Conservation (phyloP, 1,139 yeast genomes). For the Saccharomyces hybrid region DNA sequence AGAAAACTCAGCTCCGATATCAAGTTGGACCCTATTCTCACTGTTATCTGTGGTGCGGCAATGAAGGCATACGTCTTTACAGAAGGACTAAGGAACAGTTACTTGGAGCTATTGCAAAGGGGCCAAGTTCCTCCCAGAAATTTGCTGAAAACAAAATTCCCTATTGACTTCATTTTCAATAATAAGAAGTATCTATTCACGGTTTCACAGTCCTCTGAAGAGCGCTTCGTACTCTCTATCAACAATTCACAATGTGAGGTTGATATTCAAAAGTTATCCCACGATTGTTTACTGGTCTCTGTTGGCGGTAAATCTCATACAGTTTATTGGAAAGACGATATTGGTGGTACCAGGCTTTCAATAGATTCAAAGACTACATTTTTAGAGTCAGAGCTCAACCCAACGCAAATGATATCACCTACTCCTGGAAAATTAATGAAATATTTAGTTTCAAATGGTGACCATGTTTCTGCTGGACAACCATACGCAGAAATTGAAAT, state of each 20-base stretch:
- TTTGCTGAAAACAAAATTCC: constrained; percentile 75
- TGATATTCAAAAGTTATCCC: constrained; percentile 78
- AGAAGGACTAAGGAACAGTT: constrained; percentile 62
- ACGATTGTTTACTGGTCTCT: constrained; percentile 86
- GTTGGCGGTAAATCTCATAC: constrained; percentile 91
- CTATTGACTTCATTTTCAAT: constrained; percentile 91
- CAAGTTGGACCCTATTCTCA: constrained; percentile 83
- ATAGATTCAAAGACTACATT: constrained; percentile 93
- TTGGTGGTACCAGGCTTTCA: constrained; percentile 85
- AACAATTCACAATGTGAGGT: constrained; percentile 88
- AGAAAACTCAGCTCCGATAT: constrained; percentile 84
- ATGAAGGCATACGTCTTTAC: constrained; percentile 84
- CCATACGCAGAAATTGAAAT: constrained; percentile 97
- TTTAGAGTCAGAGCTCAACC: constrained; percentile 90
- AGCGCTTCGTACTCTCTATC: constrained; percentile 77
- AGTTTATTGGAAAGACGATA: constrained; percentile 96
- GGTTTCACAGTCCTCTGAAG: constrained; percentile 83
- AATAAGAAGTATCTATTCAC: constrained; percentile 89
- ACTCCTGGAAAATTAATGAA: constrained; percentile 96
- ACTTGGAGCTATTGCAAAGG: constrained; percentile 70
- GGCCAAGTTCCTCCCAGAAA: constrained; percentile 90
- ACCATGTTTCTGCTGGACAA: constrained; percentile 84
- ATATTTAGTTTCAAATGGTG: constrained; percentile 90
- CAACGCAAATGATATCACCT: constrained; percentile 95
- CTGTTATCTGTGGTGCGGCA: constrained; percentile 95